A percentile compares a stretch with the other conserved stretches of the same genome.
phyloP scores from a whole-genome alignment of 495 filamentous ascomycete genomes.

The Cercophora samala region DNA sequence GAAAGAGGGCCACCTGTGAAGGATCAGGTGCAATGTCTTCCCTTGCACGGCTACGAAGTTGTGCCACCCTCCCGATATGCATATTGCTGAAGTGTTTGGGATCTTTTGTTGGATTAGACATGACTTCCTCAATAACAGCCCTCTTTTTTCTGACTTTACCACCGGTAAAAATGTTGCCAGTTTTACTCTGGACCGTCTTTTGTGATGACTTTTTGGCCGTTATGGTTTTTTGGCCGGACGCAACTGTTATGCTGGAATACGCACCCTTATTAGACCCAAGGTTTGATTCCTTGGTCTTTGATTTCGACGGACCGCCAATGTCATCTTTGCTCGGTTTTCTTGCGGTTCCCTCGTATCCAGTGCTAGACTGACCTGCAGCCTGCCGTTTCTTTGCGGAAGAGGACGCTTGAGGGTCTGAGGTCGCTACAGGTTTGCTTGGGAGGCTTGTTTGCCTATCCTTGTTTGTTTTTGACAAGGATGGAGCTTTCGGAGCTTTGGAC shows the following conservation, averaged over 20 bases:
- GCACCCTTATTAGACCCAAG: background rate
- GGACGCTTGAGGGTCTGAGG: background rate
- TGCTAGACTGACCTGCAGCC: slow-evolving; percentile 14
- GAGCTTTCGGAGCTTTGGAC: background rate
- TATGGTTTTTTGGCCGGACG: slow-evolving; percentile 4
- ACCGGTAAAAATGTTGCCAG: slow-evolving; percentile 30
- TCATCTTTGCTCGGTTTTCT: slow-evolving; percentile 17
- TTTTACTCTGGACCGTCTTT: slow-evolving; percentile 18
- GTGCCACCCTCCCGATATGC: slow-evolving; percentile 22
- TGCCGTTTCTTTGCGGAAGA: slow-evolving; percentile 11
- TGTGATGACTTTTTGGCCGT: slow-evolving; percentile 17
- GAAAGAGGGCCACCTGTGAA: slow-evolving; percentile 17
- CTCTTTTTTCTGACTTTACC: slow-evolving; percentile 27
- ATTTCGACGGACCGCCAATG: background rate
- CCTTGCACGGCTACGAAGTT: slow-evolving; percentile 24
- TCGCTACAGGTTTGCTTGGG: background rate
- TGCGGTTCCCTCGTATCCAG: slow-evolving; percentile 35
- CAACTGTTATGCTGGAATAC: background rate
- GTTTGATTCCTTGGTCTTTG: slow-evolving; percentile 8
- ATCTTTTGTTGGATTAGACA: slow-evolving; percentile 35
- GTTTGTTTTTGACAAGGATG: background rate
- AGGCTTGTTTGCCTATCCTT: background rate
- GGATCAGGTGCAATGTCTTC: slow-evolving; percentile 29
- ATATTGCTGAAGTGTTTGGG: slow-evolving; percentile 31
- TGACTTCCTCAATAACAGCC: slow-evolving; percentile 23